phyloP scores from a whole-genome alignment of 2,329 filamentous ascomycete species.

The Fusarium beomiforme region DNA sequence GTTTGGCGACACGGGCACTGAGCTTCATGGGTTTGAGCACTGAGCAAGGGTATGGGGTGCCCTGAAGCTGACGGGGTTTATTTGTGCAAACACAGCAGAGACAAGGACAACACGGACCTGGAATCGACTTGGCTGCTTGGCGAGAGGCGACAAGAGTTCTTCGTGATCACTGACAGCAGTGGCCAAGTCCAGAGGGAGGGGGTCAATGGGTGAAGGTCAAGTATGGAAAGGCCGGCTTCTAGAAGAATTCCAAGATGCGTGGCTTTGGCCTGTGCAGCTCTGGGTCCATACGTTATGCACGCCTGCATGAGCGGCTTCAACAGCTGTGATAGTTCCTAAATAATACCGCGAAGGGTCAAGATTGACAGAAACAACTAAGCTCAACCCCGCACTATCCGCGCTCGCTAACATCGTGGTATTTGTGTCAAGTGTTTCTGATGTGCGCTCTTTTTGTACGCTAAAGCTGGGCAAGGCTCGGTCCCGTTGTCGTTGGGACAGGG shows the following conservation, averaged over 20 bases:
- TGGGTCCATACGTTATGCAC: conserved; percentile 21
- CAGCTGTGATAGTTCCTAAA: conserved; percentile 22
- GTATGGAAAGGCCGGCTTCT: conserved; percentile 36
- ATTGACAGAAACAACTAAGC: conserved; percentile 24
- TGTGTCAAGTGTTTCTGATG: conserved; percentile 21
- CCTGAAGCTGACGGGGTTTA: conserved; percentile 29
- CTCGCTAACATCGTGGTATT: conserved; percentile 5
- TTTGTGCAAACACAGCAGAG: conserved; percentile 11
- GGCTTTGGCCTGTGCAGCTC: conserved; percentile 27
- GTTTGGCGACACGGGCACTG: conserved; percentile 27
- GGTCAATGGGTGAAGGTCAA: conserved; percentile 14
- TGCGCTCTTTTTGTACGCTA: conserved; percentile 18
- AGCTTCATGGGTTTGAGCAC: not conserved
- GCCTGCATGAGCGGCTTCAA: conserved; percentile 26
- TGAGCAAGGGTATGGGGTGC: conserved; percentile 25
- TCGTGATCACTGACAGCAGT: conserved; percentile 30
- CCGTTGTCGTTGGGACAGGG: conserved; percentile 24
- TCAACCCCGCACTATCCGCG: not conserved
- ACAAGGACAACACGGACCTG: conserved; percentile 28
- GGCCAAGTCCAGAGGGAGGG: conserved; percentile 17
- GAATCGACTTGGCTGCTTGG: conserved; percentile 32
- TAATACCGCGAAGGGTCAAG: conserved; percentile 9
- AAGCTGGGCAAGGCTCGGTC: conserved; percentile 2
- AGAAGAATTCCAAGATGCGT: conserved; percentile 40
- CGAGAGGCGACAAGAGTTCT: conserved; percentile 27